Evolutionary conservation across 1,139 yeast species (phyloP), one percentile per base, ranked within the genome.

Genomic region (Debaryomyces sp.): DNA sequence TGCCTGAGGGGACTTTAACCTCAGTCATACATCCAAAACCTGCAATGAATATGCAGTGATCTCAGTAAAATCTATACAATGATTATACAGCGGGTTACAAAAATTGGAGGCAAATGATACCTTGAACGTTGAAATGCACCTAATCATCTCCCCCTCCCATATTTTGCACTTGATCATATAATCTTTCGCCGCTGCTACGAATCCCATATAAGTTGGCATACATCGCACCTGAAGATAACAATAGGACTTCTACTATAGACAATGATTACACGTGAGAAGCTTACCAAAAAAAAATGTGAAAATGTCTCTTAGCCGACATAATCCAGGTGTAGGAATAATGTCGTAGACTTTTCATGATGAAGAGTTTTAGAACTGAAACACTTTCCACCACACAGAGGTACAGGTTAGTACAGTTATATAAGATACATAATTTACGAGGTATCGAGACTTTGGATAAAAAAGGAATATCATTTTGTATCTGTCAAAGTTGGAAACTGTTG

Each of bases 281-380:
- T 30, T 32, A 6, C 17, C n/a, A n/a, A 34, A 17, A n/a, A n/a
- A 21, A 12, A n/a, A 6, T 12, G 23, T 5, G 29, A 35, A 2
- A 21, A 35, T 35, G 38, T 35, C 38, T 6, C 26, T 8, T 10
- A 15, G 26, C 6, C 43, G 29, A 30, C 35, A 29, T 41, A 6
- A 3, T n/a, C 2, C 21, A 32, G 27, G 17, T 15, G 43, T 30
- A 41, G 43, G 43, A 41, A 22, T 30, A 41, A 41, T 41, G 43
- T 41, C 43, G 43, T 41, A 10, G n/a, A 23, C 7, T 17, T 18
- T 41, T 41, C 33, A 41, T 29, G 17, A 87, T 90, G 96, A 87
- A 92, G 76, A 86, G 96, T 54, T 89, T 92, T 66, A 92, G 92
- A 70, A 90, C 96, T 59, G 97, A 91, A 38, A 96, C 91, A n/a